Evolutionary conservation across 108 stramenopile genomes (phyloP), one percentile per base, ranked within the genome.

Genomic region (Conticribra guillardii): DNA sequence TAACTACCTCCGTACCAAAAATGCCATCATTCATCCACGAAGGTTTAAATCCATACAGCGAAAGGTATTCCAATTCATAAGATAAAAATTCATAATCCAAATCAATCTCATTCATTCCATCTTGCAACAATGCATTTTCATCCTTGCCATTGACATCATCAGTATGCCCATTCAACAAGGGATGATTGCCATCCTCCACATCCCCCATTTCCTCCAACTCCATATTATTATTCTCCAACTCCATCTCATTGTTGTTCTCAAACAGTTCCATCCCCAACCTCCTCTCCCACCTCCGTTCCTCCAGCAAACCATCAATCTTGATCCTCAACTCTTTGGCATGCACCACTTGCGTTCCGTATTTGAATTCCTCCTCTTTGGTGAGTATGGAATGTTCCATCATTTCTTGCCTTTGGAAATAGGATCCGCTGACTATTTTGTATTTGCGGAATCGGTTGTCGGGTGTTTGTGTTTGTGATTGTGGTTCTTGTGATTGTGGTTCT

Each of bases 331-430:
- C 55, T 2, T 73, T 77, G 0, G 79, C 79, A n/a, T 2, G 9
- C 1, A 67, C 80, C 19, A 94, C 79, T 37, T 82, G 82, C 0
- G 56, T 55, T 0, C 89, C 93, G n/a, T 84, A 64, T 9, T 50
- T 52, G 9, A 80, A 46, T 59, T 94, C 93, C 56, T 89, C 79
- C 7, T 85, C 86, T 48, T 47, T 67, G 47, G 87, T 91, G 14
- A 94, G 62, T 0, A 94, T 60, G 5, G 81, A 61, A 60, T 94
- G 93, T 34, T 89, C 76, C 52, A 87, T 33, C 82, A 88, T 78
- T 74, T 84, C 80, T 16, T 46, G 23, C 2, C 64, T 48, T 65
- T 65, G 64, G 33, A 52, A 65, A 31, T 16, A 0, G 2, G 64
- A 48, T 28, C 64, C 64, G 19, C 51, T 53, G n/a, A n/a, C n/a